phyloP scores from a whole-genome alignment of 257 asterid genomes.

The Solanum boliviense region DNA sequence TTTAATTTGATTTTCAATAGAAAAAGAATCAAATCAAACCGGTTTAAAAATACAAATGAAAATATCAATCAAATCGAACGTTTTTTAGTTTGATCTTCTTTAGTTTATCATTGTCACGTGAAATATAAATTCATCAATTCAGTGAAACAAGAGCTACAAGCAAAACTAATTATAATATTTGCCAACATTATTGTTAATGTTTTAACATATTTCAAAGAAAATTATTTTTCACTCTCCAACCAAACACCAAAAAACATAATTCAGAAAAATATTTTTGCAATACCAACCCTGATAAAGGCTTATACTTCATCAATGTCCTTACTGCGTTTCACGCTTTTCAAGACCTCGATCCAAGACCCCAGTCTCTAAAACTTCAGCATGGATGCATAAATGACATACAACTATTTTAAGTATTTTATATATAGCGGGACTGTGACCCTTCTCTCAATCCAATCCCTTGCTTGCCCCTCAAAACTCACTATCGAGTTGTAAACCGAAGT shows the following conservation, averaged over 20 bases:
- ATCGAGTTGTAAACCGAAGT: too few relatives aligned
- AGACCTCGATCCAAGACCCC: too few relatives aligned
- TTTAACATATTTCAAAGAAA: background rate
- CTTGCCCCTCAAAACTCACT: too few relatives aligned
- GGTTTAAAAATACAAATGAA: background rate
- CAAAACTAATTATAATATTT: background rate
- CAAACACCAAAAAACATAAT: too few relatives aligned
- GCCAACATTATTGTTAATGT: background rate
- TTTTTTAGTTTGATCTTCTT: background rate
- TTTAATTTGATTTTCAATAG: background rate
- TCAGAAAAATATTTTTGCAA: background rate
- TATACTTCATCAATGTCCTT: background rate
- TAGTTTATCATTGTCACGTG: background rate
- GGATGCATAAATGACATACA: too few relatives aligned
- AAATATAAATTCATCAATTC: background rate
- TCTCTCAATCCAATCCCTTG: too few relatives aligned
- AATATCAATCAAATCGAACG: background rate
- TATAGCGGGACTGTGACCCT: too few relatives aligned
- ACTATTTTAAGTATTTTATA: too few relatives aligned
- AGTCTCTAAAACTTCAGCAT: too few relatives aligned
- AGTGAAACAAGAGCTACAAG: background rate
- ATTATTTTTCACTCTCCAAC: background rate
- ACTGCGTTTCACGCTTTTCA: background rate
- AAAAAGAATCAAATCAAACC: background rate
- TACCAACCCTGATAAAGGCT: background rate